A percentile compares a stretch with the other conserved stretches of the same genome.
These are phyloP conservation scores for Cladophialophora bantiana DNA, from an alignment of 2,329 filamentous ascomycete species.

Conservation along the genomic window DNA sequence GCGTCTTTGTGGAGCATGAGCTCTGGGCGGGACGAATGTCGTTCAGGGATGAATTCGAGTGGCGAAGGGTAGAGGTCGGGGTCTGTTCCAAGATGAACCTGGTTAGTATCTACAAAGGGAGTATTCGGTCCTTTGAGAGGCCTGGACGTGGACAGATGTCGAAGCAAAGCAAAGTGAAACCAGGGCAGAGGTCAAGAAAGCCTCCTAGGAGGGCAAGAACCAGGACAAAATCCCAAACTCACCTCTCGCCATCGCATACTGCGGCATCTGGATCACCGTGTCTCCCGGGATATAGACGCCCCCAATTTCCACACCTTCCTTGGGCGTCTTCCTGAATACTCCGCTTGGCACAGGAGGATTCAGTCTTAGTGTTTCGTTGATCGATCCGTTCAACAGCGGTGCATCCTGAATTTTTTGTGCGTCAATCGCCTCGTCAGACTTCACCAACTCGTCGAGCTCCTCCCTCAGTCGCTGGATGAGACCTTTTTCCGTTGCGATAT, in stretches of 20 bases:
- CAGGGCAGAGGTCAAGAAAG: constrained; percentile 1
- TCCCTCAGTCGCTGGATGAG: constrained; percentile 43
- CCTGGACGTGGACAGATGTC: neutral
- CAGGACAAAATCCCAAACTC: constrained; percentile 4
- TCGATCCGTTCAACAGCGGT: constrained; percentile 42
- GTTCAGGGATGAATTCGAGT: constrained; percentile 48
- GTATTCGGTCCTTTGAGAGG: neutral
- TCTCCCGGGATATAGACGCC: constrained; percentile 46
- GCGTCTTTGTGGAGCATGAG: constrained; percentile 45
- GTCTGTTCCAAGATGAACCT: constrained; percentile 9
- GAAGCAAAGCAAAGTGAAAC: neutral
- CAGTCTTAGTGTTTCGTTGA: constrained; percentile 54
- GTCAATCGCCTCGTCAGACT: constrained; percentile 16
- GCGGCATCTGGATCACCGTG: constrained; percentile 40
- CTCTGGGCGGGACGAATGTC: constrained; percentile 45
- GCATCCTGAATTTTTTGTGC: constrained; percentile 27
- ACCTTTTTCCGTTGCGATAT: constrained; percentile 43
- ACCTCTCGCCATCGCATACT: constrained; percentile 36
- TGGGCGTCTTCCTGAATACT: constrained; percentile 48
- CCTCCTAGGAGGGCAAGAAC: neutral
- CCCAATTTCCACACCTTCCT: constrained; percentile 48
- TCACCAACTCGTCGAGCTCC: constrained; percentile 42
- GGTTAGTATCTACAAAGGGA: neutral
- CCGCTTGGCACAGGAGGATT: constrained; percentile 51
- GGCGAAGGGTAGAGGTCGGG: constrained; percentile 35